Conservation (phyloP, 371 early-diverging fungal genomes). For the Rhizopus stolonifer region DNA sequence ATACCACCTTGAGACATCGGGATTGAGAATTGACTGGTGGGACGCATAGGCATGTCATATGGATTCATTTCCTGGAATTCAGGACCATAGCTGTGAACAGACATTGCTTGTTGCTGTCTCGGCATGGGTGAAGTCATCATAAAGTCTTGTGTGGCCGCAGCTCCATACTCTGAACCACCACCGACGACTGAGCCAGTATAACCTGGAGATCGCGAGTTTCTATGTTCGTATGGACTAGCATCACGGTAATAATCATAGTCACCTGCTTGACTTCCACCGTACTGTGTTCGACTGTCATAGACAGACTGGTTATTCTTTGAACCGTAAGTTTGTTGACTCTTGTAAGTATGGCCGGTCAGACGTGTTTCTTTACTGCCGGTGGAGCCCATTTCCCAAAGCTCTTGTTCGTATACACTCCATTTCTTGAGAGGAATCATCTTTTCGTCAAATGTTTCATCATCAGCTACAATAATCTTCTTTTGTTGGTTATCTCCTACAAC, state of each 20-base stretch:
- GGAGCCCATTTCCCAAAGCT: constrained; percentile 67
- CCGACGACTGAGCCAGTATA: constrained; percentile 16
- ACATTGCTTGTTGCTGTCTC: constrained; percentile 21
- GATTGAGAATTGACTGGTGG: constrained; percentile 21
- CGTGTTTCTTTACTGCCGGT: constrained; percentile 46
- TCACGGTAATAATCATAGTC: constrained; percentile 44
- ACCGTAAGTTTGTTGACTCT: constrained; percentile 51
- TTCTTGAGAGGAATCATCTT: constrained; percentile 80
- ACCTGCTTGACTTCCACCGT: constrained; percentile 20
- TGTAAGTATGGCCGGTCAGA: constrained; percentile 26
- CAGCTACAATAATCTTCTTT: constrained; percentile 48
- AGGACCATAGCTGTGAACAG: background rate
- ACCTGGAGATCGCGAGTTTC: constrained; percentile 4
- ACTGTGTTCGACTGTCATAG: constrained; percentile 21
- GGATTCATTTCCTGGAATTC: constrained; percentile 1
- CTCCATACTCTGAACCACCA: constrained; percentile 29
- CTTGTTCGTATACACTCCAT: constrained; percentile 87
- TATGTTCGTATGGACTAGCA: constrained; percentile 21
- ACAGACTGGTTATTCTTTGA: constrained; percentile 80
- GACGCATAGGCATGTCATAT: constrained; percentile 19
- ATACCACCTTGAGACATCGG: constrained; percentile 13
- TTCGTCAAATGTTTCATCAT: constrained; percentile 77
- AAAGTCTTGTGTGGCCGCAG: constrained; percentile 25
- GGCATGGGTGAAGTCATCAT: constrained; percentile 27
- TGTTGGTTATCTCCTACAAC: constrained; percentile 67